Evolutionary conservation across 2,329 filamentous ascomycete genomes (phyloP), one percentile per base, ranked within the genome.

Genomic region (Blastomyces gilchristii): DNA sequence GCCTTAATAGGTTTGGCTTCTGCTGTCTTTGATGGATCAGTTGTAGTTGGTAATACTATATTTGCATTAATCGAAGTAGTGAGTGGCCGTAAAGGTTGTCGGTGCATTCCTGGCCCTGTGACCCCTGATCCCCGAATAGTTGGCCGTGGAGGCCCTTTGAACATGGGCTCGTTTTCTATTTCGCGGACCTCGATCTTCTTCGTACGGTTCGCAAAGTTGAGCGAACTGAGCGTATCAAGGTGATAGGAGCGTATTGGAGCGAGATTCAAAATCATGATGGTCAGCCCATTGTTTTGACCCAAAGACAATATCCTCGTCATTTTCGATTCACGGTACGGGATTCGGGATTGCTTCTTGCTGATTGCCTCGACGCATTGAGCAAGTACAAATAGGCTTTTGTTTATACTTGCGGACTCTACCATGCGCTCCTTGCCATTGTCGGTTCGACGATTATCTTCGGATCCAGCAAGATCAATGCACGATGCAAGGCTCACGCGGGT

Each of bases 331-430:
- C 93, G 84, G 74, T 96, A 97, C 0, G 94, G 93, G 70, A 97
- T 93, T 43, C 93, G 85, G 69, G 76, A 74, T 65, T 86, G 83
- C 70, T 87, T 87, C 72, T 85, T 85, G 71, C 88, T 89, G 72
- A 97, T 97, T 63, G 93, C 93, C 73, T 97, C 93, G 61, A 97
- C 93, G 70, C 93, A 97, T 74, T 96, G 91, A 53, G 91, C 93
- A 58, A 97, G 79, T 22, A 97, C 92, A 71, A 97, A 97, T 7
- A 97, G 81, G 67, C 90, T 95, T 79, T 97, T 97, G 82, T 97
- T 97, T 80, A 97, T 97, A 71, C 90, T 93, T 0, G 93, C 91
- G 49, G 91, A 96, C 76, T 97, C 93, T n/a, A 96, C 85, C 73
- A 97, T 81, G 34, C 93, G 84, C 74, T 96, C 91, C 74, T 92